Evolutionary conservation across 306 rosid species (phyloP).

Genomic region (Comarum palustre): DNA sequence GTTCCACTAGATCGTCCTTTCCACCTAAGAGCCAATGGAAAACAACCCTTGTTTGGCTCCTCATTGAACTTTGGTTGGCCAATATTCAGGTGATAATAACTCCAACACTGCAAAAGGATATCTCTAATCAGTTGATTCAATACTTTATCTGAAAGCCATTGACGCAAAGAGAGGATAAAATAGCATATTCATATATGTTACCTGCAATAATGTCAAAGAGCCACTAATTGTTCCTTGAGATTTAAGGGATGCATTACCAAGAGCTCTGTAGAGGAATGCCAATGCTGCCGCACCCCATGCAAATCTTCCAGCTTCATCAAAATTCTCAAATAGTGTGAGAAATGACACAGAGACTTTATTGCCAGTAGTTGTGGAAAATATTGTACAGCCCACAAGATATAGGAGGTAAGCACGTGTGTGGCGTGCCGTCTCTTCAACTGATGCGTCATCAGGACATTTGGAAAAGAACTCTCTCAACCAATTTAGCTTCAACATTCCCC

Average conservation of each 20-base stretch:
- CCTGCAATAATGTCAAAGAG: constrained; percentile 82
- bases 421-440: constrained; percentile 47
- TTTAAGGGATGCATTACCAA: constrained; percentile 80
- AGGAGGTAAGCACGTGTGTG: constrained; percentile 80
- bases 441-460: constrained; percentile 67
- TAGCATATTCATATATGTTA: constrained; percentile 4
- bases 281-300: constrained; percentile 95
- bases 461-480: constrained; percentile 89
- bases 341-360: constrained; percentile 90
- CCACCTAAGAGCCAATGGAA: constrained; percentile 78
- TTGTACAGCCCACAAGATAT: constrained; percentile 78
- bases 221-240: constrained; percentile 84
- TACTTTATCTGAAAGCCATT: neutral
- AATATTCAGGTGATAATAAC: constrained; percentile 69
- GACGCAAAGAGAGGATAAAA: neutral
- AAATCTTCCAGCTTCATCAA: constrained; percentile 64
- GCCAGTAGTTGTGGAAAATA: constrained; percentile 87
- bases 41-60: constrained; percentile 47
- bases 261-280: constrained; percentile 84
- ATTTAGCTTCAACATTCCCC: constrained; percentile 89
- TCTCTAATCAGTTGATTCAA: too few species aligned
- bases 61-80: constrained; percentile 72
- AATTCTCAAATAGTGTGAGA: constrained; percentile 70
- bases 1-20: constrained; percentile 64
- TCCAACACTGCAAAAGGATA: constrained; percentile 70